phyloP scores from a whole-genome alignment of 2,329 filamentous ascomycete genomes.

The Colletotrichum sp. region DNA sequence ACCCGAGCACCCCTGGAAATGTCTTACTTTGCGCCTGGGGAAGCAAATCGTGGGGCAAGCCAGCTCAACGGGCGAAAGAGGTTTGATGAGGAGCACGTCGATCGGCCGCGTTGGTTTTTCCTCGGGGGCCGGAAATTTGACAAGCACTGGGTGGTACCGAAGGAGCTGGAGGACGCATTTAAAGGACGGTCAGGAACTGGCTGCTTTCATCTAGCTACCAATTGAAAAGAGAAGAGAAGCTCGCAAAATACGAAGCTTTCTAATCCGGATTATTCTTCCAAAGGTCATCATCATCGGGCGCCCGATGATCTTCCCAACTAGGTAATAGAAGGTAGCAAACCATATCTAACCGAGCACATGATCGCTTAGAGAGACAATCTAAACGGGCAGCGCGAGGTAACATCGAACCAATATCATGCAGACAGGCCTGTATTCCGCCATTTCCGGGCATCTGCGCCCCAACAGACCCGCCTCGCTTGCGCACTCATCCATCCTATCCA shows the following conservation, averaged over 20 bases:
- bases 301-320: neutral
- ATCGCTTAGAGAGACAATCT: neutral
- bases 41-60: neutral
- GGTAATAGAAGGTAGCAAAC: neutral
- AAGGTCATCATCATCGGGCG: neutral
- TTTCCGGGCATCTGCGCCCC: neutral
- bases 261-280: neutral
- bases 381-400: neutral
- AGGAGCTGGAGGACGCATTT: neutral
- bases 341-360: neutral
- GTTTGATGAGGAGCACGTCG: neutral
- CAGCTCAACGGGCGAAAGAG: neutral
- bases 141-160: neutral
- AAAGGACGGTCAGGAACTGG: neutral
- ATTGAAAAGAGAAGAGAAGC: neutral
- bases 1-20: neutral
- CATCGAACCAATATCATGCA: neutral
- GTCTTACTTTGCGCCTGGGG: neutral
- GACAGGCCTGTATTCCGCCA: neutral
- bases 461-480: neutral
- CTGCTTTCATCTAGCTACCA: neutral
- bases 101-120: neutral
- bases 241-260: neutral
- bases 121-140: neutral
- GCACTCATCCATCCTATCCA: neutral